Percentiles rank a stretch among this genome's conserved stretches.
Evolutionary conservation across 1,139 yeast species (phyloP).

Genomic region (Pichia terricola): DNA sequence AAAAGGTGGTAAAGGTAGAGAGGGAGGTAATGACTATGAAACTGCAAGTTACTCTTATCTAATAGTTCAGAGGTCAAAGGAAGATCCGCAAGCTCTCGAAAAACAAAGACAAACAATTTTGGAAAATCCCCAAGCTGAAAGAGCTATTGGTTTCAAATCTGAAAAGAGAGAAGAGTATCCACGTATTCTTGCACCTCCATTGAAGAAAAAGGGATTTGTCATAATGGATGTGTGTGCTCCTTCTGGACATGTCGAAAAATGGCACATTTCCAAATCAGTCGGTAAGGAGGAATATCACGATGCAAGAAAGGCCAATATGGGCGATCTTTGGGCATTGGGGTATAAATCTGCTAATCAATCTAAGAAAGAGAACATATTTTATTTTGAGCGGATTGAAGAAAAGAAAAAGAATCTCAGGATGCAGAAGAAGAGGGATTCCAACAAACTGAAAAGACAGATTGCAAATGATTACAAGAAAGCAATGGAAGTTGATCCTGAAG

Average conservation of each 20-base stretch:
- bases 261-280: constrained; percentile 78
- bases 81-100: constrained; percentile 32
- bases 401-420: constrained; percentile 20
- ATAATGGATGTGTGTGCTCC: constrained; percentile 72
- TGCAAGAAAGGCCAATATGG: constrained; percentile 73
- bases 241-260: constrained; percentile 68
- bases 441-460: constrained; percentile 17
- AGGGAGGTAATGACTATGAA: constrained; percentile 65
- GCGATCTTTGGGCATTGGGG: constrained; percentile 86
- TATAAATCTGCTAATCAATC: constrained; percentile 51
- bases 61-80: constrained; percentile 51
- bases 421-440: constrained; percentile 18
- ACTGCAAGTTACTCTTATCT: constrained; percentile 68
- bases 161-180: constrained; percentile 48
- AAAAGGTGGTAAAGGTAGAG: constrained; percentile 60
- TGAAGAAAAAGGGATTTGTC: constrained; percentile 77
- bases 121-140: constrained; percentile 3
- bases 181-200: constrained; percentile 62
- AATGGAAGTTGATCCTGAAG: constrained; percentile 13
- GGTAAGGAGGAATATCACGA: constrained; percentile 77
- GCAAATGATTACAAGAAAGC: constrained; percentile 18
- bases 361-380: constrained; percentile 22
- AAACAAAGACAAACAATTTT: constrained; percentile 11
- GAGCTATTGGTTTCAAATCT: constrained; percentile 25
- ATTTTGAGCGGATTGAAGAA: constrained; percentile 21